phyloP scores from a whole-genome alignment of 805 yeast species.

The Starmerella davenportii region DNA sequence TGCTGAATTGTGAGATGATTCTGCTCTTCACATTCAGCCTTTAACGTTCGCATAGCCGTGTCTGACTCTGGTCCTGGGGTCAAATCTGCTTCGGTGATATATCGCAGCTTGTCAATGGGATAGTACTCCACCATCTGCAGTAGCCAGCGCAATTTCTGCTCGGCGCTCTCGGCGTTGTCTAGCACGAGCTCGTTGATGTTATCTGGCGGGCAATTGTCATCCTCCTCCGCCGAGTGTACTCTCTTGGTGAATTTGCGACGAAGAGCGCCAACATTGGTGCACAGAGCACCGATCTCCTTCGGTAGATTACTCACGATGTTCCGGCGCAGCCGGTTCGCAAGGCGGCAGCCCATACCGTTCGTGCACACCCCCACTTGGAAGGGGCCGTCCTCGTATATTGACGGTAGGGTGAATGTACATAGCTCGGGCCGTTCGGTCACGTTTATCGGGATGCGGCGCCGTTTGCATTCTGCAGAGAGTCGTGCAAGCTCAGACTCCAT shows the following conservation, averaged over 20 bases:
- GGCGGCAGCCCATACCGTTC: conserved; percentile 72
- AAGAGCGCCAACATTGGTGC: conserved; percentile 50
- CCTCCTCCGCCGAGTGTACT: conserved; percentile 28
- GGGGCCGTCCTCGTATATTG: conserved; percentile 47
- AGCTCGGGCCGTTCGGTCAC: conserved; percentile 53
- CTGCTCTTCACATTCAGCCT: background rate
- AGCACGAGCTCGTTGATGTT: conserved; percentile 43
- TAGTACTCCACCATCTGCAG: conserved; percentile 81
- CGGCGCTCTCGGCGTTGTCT: conserved; percentile 25
- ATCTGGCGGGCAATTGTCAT: conserved; percentile 46
- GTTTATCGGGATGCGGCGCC: conserved; percentile 63
- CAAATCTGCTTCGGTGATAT: conserved; percentile 41
- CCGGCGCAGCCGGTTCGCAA: conserved; percentile 64
- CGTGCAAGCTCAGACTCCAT: background rate
- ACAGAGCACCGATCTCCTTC: conserved; percentile 45
- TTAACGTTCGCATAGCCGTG: background rate
- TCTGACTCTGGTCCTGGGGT: background rate
- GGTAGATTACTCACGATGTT: conserved; percentile 49
- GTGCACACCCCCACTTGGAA: conserved; percentile 75
- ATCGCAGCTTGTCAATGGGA: conserved; percentile 50
- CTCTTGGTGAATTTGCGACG: conserved; percentile 33
- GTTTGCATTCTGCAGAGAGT: conserved; percentile 30
- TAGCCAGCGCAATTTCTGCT: conserved; percentile 54
- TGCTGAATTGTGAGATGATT: conserved; percentile 21
- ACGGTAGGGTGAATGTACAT: conserved; percentile 59